Evolutionary conservation across 2,329 filamentous ascomycete genomes (phyloP).

Genomic region (Xylariaceae sp.): DNA sequence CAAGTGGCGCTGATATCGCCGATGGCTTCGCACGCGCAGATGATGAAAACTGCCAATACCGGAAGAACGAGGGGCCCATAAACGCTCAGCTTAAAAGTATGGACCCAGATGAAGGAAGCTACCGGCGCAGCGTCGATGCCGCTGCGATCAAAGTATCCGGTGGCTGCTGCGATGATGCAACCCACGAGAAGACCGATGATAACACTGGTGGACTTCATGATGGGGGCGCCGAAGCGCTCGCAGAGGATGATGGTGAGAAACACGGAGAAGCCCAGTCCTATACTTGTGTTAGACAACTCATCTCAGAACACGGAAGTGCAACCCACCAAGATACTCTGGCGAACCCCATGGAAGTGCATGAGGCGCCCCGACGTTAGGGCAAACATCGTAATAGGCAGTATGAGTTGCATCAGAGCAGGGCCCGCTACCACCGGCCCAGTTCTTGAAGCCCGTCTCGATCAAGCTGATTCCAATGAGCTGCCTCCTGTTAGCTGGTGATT

Average conservation of each 20-base stretch:
- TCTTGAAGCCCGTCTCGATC: constrained; percentile 66
- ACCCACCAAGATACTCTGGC: constrained; percentile 65
- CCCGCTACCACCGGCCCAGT: constrained; percentile 75
- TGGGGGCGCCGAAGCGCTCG: constrained; percentile 75
- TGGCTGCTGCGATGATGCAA: constrained; percentile 74
- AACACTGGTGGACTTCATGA: constrained; percentile 79
- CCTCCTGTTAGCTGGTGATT: constrained; percentile 3
- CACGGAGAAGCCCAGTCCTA: constrained; percentile 68
- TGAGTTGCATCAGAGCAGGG: constrained; percentile 46
- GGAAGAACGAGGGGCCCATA: constrained; percentile 73
- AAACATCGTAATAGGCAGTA: constrained; percentile 55
- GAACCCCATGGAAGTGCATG: constrained; percentile 73
- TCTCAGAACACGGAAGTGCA: neutral
- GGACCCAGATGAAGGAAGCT: constrained; percentile 73
- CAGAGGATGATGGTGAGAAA: constrained; percentile 76
- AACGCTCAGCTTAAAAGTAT: constrained; percentile 68
- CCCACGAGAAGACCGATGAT: constrained; percentile 70
- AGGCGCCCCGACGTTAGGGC: constrained; percentile 64
- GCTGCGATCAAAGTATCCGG: constrained; percentile 72
- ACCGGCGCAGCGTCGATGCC: constrained; percentile 68
- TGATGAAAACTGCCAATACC: constrained; percentile 64
- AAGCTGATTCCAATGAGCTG: constrained; percentile 68
- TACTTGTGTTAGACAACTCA: neutral
- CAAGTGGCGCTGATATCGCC: constrained; percentile 78
- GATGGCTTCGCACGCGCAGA: constrained; percentile 74